Percentiles rank a stretch among this genome's conserved stretches.
Evolutionary conservation across 2,329 filamentous ascomycete genomes (phyloP).

Genomic region (Didymella exigua): DNA sequence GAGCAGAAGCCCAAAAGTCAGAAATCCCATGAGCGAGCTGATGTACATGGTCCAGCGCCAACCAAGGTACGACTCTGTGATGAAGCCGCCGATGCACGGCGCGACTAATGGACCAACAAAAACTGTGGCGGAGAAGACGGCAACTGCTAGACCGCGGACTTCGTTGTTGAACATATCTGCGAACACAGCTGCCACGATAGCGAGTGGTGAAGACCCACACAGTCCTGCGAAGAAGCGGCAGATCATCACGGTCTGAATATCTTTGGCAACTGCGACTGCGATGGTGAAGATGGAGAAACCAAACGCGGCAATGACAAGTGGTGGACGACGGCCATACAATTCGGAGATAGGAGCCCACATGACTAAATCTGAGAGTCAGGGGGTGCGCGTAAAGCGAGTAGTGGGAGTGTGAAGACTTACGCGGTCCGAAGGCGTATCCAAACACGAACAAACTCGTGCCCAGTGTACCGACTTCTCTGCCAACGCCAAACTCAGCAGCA

Average conservation of each 20-base stretch:
- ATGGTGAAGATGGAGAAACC: constrained; percentile 59
- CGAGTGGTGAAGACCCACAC: constrained; percentile 60
- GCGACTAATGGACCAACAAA: constrained; percentile 59
- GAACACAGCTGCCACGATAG: constrained; percentile 60
- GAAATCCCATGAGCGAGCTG: constrained; percentile 62
- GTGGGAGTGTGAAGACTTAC: neutral
- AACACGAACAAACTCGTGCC: constrained; percentile 45
- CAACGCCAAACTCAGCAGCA: constrained; percentile 38
- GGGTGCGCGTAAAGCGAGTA: neutral
- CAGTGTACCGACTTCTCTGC: constrained; percentile 39
- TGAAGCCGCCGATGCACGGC: constrained; percentile 62
- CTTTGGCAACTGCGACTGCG: constrained; percentile 56
- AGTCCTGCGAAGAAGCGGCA: constrained; percentile 61
- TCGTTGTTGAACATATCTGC: constrained; percentile 62
- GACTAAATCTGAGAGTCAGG: constrained; percentile 13
- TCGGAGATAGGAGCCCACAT: constrained; percentile 60
- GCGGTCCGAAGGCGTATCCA: constrained; percentile 47
- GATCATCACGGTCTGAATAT: constrained; percentile 60
- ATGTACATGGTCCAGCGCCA: constrained; percentile 64
- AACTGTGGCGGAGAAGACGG: constrained; percentile 56
- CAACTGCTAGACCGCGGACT: constrained; percentile 50
- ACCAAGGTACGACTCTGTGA: constrained; percentile 54
- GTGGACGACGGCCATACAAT: constrained; percentile 56
- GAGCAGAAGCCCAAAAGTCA: constrained; percentile 54
- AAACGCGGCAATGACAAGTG: constrained; percentile 55